Evolutionary conservation across 73 alveolate genomes (phyloP).

Genomic region (Uronychia setigera): DNA sequence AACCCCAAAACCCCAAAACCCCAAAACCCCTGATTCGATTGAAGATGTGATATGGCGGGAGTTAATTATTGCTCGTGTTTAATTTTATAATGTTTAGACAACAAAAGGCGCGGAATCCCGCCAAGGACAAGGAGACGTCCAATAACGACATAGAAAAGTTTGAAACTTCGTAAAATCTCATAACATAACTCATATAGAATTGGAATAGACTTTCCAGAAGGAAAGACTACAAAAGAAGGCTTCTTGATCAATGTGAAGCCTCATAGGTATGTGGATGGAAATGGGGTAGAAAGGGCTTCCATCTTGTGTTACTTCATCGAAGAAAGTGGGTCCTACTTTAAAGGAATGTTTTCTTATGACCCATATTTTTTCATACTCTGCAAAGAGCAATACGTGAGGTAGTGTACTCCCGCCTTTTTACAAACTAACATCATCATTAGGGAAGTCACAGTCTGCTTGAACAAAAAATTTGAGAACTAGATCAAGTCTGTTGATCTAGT

Average conservation of each 20-base stretch:
- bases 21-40: too few species aligned
- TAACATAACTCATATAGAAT: too few species aligned
- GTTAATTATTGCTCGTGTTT: too few species aligned
- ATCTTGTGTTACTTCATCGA: conserved; percentile 63
- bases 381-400: conserved; percentile 75
- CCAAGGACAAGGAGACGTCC: too few species aligned
- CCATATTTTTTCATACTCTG: conserved; percentile 94
- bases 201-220: conserved; percentile 45
- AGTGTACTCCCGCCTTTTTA: conserved; percentile 16
- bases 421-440: conserved; percentile 5
- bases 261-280: conserved; percentile 53
- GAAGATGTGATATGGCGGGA: too few species aligned
- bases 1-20: too few species aligned
- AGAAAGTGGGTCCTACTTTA: conserved; percentile 75
- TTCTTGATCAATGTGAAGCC: conserved; percentile 77
- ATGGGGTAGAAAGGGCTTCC: conserved; percentile 72
- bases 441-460: conserved; percentile 72
- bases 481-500: conserved; percentile 78
- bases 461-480: conserved; percentile 67
- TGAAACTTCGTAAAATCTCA: too few species aligned
- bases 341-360: conserved; percentile 81
- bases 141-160: too few species aligned
- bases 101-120: too few species aligned
- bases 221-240: conserved; percentile 45
- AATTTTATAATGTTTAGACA: too few species aligned